Conservation (phyloP, 208 protist species). For the Wallacemonas sp. region DNA sequence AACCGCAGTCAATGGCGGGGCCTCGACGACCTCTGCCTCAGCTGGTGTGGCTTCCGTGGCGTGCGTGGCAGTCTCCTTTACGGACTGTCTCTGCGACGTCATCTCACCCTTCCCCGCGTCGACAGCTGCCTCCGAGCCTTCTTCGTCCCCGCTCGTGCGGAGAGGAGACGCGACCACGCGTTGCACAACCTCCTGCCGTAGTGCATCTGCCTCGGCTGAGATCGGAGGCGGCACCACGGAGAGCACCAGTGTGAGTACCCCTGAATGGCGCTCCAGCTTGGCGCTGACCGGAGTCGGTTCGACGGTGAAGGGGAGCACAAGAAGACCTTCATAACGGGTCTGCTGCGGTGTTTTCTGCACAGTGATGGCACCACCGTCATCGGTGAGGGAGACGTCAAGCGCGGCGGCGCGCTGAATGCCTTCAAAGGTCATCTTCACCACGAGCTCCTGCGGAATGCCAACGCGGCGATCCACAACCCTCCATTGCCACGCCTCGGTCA, state of each 20-base stretch:
- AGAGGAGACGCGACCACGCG: conserved; percentile 11
- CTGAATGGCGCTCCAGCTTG: conserved; percentile 53
- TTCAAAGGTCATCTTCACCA: conserved; percentile 76
- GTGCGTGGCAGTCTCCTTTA: too few species aligned
- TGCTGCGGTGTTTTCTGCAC: conserved; percentile 47
- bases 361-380: conserved; percentile 53
- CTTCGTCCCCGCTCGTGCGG: conserved; percentile 6
- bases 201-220: conserved; percentile 29
- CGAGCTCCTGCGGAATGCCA: conserved; percentile 76
- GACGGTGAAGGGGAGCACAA: conserved; percentile 83
- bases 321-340: conserved; percentile 46
- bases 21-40: too few species aligned
- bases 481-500: conserved; percentile 82
- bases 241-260: conserved; percentile 71
- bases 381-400: conserved; percentile 57
- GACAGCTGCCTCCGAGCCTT: conserved; percentile 9
- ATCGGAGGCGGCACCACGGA: conserved; percentile 64
- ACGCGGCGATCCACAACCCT: conserved; percentile 68
- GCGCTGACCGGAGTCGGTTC: conserved; percentile 56
- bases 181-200: conserved; percentile 35
- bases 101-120: too few species aligned
- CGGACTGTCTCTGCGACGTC: neutral
- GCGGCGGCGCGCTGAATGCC: conserved; percentile 47
- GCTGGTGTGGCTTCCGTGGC: neutral
- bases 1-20: too few species aligned